These are phyloP conservation scores for Diversispora epigaea DNA, from an alignment of 192 early-diverging fungal species.

Conservation along the genomic window DNA sequence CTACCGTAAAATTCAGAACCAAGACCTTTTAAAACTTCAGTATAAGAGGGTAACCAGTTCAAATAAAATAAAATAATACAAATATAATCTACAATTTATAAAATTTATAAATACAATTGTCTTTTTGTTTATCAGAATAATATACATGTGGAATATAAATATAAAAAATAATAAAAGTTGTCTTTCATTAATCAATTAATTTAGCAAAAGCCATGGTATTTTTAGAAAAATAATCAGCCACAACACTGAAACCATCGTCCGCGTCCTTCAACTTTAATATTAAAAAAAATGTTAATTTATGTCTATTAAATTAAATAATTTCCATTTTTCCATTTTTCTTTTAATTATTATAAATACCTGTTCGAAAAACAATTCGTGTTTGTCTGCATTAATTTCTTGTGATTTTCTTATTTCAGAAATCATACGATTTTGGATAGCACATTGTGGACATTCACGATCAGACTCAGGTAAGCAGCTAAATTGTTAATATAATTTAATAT, in stretches of 20 bases:
- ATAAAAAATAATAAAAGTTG: too few relatives aligned
- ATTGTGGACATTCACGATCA: conserved; percentile 73
- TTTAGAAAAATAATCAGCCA: conserved; percentile 91
- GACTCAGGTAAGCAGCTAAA: conserved; percentile 53
- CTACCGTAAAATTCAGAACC: too few relatives aligned
- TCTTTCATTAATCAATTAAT: conserved; percentile 46
- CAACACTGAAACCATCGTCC: conserved; percentile 82
- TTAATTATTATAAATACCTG: conserved; percentile 50
- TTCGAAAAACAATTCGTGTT: conserved; percentile 79
- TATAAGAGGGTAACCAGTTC: too few relatives aligned
- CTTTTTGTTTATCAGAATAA: too few relatives aligned
- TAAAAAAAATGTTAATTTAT: conserved; percentile 4
- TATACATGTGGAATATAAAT: too few relatives aligned
- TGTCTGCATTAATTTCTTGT: conserved; percentile 74
- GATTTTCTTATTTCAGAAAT: conserved; percentile 74
- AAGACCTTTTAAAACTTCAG: too few relatives aligned
- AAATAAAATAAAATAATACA: too few relatives aligned
- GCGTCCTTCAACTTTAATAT: conserved; percentile 64
- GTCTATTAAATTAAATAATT: background rate
- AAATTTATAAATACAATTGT: too few relatives aligned
- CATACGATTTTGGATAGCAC: conserved; percentile 79
- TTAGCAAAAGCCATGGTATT: conserved; percentile 72
- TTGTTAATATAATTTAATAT: background rate
- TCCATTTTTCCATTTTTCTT: background rate
- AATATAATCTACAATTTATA: too few relatives aligned